phyloP scores from a whole-genome alignment of 1,284 basidiomycete genomes.

The Irpex sp. region DNA sequence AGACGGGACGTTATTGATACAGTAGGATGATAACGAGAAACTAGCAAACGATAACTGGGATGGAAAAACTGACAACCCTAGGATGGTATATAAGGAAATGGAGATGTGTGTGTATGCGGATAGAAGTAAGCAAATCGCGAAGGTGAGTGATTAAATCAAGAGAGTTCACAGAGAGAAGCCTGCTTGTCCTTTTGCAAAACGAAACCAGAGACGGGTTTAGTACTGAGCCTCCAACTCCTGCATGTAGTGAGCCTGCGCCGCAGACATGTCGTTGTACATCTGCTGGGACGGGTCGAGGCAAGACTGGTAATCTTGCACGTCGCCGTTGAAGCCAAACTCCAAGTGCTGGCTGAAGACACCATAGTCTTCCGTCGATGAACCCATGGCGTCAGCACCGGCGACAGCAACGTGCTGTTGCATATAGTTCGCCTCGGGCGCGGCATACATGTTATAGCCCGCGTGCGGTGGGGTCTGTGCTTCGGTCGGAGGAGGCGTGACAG shows the following conservation, averaged over 20 bases:
- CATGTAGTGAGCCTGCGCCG: background rate
- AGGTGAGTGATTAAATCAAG: background rate
- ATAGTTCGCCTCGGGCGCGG: background rate
- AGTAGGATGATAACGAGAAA: slow-evolving; percentile 1
- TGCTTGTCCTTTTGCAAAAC: background rate
- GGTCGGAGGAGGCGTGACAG: slow-evolving; percentile 2
- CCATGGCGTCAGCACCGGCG: background rate
- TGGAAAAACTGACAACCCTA: background rate
- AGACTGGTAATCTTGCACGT: background rate
- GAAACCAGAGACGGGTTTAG: background rate
- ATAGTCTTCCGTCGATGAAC: background rate
- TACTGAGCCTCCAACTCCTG: slow-evolving; percentile 5
- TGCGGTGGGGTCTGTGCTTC: background rate
- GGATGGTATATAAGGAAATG: background rate
- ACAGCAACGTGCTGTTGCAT: background rate
- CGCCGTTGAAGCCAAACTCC: background rate
- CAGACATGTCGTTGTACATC: background rate
- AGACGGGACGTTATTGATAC: background rate
- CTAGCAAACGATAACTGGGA: background rate
- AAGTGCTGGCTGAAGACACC: background rate
- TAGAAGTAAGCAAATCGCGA: background rate
- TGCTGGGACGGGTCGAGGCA: background rate
- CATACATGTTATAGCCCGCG: background rate
- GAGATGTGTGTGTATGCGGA: background rate
- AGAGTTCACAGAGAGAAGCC: background rate